Percentiles rank a stretch among this genome's conserved stretches.
phyloP scores from a whole-genome alignment of 2,329 filamentous ascomycete species.

The Akanthomyces lecanii region DNA sequence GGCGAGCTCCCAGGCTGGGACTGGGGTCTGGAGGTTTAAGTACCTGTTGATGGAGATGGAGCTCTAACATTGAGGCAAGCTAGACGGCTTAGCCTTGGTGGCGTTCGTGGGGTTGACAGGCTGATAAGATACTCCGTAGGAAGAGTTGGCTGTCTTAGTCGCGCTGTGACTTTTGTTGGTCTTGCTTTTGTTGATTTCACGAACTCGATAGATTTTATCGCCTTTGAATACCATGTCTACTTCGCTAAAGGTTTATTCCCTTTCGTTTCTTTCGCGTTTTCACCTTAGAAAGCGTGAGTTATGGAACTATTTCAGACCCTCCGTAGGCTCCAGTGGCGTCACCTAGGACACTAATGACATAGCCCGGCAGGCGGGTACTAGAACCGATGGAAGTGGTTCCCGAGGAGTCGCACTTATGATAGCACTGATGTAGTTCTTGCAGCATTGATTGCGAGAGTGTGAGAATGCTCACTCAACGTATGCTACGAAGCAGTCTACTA shows the following conservation, averaged over 20 bases:
- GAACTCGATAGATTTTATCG: no score
- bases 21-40: not conserved
- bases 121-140: not conserved
- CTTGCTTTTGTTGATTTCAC: no score
- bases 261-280: not conserved
- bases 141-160: not conserved
- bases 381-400: constrained; percentile 4
- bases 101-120: constrained; percentile 6
- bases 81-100: not conserved
- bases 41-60: not conserved
- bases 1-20: not conserved
- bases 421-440: no score
- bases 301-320: no score
- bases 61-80: not conserved
- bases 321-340: not conserved
- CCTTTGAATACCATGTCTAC: not conserved
- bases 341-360: constrained; percentile 3
- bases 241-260: not conserved
- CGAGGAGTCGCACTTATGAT: not conserved
- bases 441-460: no score
- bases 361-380: constrained; percentile 5
- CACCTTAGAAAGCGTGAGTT: no score
- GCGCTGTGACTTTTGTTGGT: no score
- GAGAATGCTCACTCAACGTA: no score
- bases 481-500: no score